Evolutionary conservation across 2,329 filamentous ascomycete genomes (phyloP).

Genomic region (Chaetomium sp.): DNA sequence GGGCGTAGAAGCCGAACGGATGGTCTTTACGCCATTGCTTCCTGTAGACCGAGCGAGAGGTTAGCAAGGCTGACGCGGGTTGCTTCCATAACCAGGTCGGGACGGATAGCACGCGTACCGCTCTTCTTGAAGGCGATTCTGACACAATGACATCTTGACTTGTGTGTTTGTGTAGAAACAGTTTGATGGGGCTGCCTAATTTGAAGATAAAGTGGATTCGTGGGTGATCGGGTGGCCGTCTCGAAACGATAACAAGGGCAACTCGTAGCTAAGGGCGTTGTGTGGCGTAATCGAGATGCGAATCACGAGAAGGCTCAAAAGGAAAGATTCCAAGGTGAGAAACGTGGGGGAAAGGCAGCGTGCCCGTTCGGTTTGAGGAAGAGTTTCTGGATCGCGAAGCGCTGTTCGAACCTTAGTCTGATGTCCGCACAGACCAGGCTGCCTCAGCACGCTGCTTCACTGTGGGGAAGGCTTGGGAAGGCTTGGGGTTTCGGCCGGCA

Average conservation of each 20-base stretch:
- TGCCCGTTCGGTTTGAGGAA: not conserved
- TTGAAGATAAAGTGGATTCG: not conserved
- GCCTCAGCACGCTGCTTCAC: not conserved
- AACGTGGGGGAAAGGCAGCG: not conserved
- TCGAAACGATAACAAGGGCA: no score
- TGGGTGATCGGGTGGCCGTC: not conserved
- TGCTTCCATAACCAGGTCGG: not conserved
- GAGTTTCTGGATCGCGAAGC: not conserved
- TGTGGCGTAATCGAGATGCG: not conserved
- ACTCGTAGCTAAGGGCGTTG: no score
- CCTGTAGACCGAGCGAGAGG: constrained; percentile 39
- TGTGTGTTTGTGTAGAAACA: not conserved
- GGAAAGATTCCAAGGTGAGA: not conserved
- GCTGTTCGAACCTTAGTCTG: not conserved
- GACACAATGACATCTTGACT: constrained; percentile 70
- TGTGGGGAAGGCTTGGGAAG: no score
- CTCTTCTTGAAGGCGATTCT: constrained; percentile 83
- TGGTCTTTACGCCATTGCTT: constrained; percentile 98
- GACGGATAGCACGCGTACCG: constrained; percentile 47
- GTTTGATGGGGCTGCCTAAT: not conserved
- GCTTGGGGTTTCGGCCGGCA: no score
- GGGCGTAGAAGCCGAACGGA: constrained; percentile 94
- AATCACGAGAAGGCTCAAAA: not conserved
- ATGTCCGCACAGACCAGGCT: not conserved
- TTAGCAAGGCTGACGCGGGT: constrained; percentile 11